phyloP scores from a whole-genome alignment of 129 eudicot genomes.

The Sambucus nigra region DNA sequence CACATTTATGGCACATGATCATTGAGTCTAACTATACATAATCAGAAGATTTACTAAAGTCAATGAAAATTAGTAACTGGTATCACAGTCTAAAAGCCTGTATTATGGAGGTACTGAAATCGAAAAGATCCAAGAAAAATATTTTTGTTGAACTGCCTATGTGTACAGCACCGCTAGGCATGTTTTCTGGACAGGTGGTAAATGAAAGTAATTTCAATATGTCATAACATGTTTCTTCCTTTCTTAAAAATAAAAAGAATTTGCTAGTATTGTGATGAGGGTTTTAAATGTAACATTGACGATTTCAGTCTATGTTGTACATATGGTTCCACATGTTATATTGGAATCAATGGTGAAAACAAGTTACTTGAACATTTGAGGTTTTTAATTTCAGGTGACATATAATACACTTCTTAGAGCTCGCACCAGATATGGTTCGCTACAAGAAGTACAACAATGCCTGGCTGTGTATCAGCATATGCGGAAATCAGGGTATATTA shows the following conservation, averaged over 20 bases:
- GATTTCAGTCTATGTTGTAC: background rate
- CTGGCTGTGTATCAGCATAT: slow-evolving; percentile 74
- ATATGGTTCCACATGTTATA: background rate
- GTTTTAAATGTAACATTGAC: background rate
- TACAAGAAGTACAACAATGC: slow-evolving; percentile 81
- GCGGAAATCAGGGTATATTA: slow-evolving; percentile 90
- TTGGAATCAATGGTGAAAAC: background rate
- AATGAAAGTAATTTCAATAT: background rate
- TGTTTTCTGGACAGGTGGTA: background rate
- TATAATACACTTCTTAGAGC: slow-evolving; percentile 89
- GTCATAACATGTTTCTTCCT: too few relatives aligned
- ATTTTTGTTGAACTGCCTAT: too few relatives aligned
- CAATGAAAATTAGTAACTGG: too few relatives aligned
- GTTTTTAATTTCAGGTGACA: slow-evolving; percentile 57
- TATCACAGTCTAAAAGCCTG: too few relatives aligned
- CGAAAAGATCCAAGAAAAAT: too few relatives aligned
- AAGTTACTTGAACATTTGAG: background rate
- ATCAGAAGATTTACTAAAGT: too few relatives aligned
- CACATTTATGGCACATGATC: too few relatives aligned
- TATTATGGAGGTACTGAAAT: too few relatives aligned
- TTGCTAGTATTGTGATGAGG: too few relatives aligned
- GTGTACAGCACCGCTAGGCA: background rate
- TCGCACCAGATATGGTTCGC: slow-evolving; percentile 70
- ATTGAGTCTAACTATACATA: too few relatives aligned
- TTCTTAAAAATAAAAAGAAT: too few relatives aligned